These are phyloP conservation scores for Aspergillus viridinutans DNA, from an alignment of 2,329 filamentous ascomycete genomes.

Conservation along the genomic window DNA sequence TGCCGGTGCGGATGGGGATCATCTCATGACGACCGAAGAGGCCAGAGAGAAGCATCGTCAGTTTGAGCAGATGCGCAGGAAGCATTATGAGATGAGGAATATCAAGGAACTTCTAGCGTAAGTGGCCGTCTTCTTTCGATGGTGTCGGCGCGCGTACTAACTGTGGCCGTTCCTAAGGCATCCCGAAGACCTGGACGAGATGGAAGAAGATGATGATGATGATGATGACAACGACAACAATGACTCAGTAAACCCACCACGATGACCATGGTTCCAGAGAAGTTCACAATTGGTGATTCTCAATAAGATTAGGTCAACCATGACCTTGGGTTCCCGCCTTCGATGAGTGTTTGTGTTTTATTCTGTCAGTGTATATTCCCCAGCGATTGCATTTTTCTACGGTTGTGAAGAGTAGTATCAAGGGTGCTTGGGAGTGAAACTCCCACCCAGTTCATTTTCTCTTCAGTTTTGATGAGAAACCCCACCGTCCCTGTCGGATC, in stretches of 20 bases:
- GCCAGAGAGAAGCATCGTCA: slow-evolving; percentile 85
- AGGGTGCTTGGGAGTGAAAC: neutral
- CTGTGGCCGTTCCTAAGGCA: slow-evolving; percentile 40
- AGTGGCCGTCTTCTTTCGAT: slow-evolving; percentile 21
- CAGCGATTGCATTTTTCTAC: slow-evolving; percentile 9
- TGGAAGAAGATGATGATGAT: slow-evolving; percentile 58
- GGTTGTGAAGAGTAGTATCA: neutral
- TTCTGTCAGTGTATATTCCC: slow-evolving; percentile 20
- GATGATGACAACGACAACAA: slow-evolving; percentile 47
- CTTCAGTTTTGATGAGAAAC: neutral
- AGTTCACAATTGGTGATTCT: slow-evolving; percentile 22
- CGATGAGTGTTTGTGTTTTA: neutral
- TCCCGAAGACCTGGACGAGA: slow-evolving; percentile 61
- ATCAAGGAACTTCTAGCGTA: slow-evolving; percentile 82
- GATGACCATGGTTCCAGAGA: slow-evolving; percentile 32
- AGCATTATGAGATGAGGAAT: slow-evolving; percentile 97
- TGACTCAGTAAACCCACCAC: slow-evolving; percentile 20
- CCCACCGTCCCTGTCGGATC: neutral
- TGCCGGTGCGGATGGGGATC: slow-evolving; percentile 35
- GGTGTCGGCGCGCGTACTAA: slow-evolving; percentile 1
- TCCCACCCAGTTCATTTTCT: neutral
- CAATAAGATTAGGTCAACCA: slow-evolving; percentile 5
- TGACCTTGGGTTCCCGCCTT: neutral
- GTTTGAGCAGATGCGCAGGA: slow-evolving; percentile 89
- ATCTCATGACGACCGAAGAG: slow-evolving; percentile 60